Evolutionary conservation across 1,139 yeast genomes (phyloP), one percentile per base, ranked within the genome.

Genomic region (Scheffersomyces parashehatae): DNA sequence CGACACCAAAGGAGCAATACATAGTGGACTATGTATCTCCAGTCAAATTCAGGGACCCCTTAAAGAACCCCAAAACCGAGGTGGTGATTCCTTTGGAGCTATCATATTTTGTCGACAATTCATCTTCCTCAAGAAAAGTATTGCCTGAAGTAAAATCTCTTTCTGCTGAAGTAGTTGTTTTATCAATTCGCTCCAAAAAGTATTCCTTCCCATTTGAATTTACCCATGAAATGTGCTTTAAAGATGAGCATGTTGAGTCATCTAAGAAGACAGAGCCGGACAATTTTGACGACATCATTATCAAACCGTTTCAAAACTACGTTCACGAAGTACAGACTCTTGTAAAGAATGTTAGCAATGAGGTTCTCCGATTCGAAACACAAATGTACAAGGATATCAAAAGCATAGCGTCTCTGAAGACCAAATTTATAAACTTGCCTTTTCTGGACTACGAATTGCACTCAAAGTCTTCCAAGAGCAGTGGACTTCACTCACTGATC

Each of bases 171-270:
- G 56, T 73, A 37, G 64, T 62, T 9, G 73, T 62, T 1, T 49
- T 65, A 11, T 67, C 76, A 1, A 49, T 72, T 11, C 54, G 64
- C 35, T 66, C 77, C 2, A 58, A 59, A 9, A 60, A 61, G 37
- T 48, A 54, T 28, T 60, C 63, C 10, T 64, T 73, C 14, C 79
- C 79, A 1, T 48, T 73, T 13, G 78, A 73, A 46, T 59, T 74
- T 41, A 68, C 67, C 48, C 77, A 71, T 48, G 71, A 67, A 36
- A 60, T 71, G 57, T 56, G 73, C 11, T 69, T 64, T 47, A 40
- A 53, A 8, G 59, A 55, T 35, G 58, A 59, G 36, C 57, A 52
- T 24, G 59, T 64, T 6, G 64, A 60, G 9, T 44, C 45, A 16
- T 35, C 48, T 10, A 63, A 57, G 30, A 45, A 52, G 34, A 53